A percentile compares a stretch with the other conserved stretches of the same genome.
phyloP scores from a whole-genome alignment of 495 filamentous ascomycete genomes.

The Neurospora africana region DNA sequence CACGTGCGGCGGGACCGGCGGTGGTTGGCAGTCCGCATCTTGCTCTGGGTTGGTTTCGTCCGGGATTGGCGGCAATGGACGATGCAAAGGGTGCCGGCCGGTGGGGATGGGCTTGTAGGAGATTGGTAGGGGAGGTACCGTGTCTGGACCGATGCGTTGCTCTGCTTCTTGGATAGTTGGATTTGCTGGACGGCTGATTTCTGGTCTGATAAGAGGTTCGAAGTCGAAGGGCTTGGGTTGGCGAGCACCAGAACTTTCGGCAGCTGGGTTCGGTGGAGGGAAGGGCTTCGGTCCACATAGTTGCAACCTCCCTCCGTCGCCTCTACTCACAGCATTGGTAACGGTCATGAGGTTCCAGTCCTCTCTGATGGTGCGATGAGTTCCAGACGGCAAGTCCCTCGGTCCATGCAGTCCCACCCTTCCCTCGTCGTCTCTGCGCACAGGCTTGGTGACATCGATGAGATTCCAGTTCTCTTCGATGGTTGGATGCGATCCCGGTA shows the following conservation, averaged over 20 bases:
- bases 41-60: neutral
- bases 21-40: neutral
- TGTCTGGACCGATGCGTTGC: no score
- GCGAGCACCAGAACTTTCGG: neutral
- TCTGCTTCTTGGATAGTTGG: no score
- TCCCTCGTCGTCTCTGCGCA: neutral
- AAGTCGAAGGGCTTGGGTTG: no score
- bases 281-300: neutral
- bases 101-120: neutral
- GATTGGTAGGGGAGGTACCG: neutral
- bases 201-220: no score
- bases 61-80: neutral
- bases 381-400: neutral
- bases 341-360: neutral
- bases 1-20: neutral
- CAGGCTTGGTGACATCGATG: neutral
- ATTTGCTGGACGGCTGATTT: no score
- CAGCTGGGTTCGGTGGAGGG: neutral
- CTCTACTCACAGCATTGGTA: neutral
- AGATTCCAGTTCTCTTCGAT: neutral
- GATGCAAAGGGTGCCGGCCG: neutral
- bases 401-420: neutral
- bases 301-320: neutral
- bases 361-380: neutral
- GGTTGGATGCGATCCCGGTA: accelerated